phyloP scores from a whole-genome alignment of 805 yeast genomes.

The Schwanniomyces polymorphus region DNA sequence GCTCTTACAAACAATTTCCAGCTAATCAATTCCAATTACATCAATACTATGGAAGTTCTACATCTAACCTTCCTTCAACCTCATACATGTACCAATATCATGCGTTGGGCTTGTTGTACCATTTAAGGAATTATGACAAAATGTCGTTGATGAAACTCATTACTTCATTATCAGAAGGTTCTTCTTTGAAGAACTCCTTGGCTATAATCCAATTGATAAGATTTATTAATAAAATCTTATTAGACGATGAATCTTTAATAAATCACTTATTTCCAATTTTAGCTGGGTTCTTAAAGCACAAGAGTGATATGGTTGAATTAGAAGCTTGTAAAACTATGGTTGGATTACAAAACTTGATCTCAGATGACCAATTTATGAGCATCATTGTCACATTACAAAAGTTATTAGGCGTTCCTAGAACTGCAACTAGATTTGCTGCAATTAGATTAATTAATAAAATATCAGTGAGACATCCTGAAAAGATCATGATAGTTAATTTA shows the following conservation, averaged over 20 bases:
- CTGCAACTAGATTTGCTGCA: constrained; percentile 89
- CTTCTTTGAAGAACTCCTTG: constrained; percentile 70
- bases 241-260: constrained; percentile 68
- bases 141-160: constrained; percentile 92
- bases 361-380: constrained; percentile 63
- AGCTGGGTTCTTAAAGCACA: constrained; percentile 70
- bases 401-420: constrained; percentile 82
- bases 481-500: constrained; percentile 71
- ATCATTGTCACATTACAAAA: constrained; percentile 76
- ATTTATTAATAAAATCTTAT: constrained; percentile 68
- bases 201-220: constrained; percentile 86
- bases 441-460: constrained; percentile 84
- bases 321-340: constrained; percentile 85
- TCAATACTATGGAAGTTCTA: constrained; percentile 55
- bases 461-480: constrained; percentile 80
- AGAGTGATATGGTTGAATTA: constrained; percentile 84
- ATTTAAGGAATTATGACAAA: constrained; percentile 84
- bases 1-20: constrained; percentile 57
- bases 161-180: constrained; percentile 66
- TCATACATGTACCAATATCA: constrained; percentile 91
- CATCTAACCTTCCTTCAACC: constrained; percentile 57
- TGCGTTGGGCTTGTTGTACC: constrained; percentile 87
- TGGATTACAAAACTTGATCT: constrained; percentile 50
- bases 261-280: constrained; percentile 63
- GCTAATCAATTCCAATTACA: constrained; percentile 50